Percentiles rank a stretch among this genome's conserved stretches.
phyloP scores from a whole-genome alignment of 768 basidiomycete genomes.

The Chlorophyllum brunneum region DNA sequence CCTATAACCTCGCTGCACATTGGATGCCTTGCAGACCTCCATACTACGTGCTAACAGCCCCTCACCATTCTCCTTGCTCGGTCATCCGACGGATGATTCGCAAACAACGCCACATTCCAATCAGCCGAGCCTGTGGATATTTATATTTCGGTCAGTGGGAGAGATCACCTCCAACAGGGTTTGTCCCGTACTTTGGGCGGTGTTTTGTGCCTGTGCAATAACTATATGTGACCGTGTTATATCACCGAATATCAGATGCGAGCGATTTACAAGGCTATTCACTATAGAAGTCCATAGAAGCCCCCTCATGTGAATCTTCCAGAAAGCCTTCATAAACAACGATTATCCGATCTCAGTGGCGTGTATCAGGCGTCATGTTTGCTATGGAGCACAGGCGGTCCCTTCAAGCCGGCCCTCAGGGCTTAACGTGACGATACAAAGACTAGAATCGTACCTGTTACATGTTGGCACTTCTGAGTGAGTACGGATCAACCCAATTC shows the following conservation, averaged over 20 bases:
- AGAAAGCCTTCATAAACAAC: not conserved
- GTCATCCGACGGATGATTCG: not conserved
- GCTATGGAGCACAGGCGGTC: too few relatives aligned
- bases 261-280: not conserved
- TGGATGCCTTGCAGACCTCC: not conserved
- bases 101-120: constrained; percentile 1
- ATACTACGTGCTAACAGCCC: not conserved
- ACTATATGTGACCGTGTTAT: not conserved
- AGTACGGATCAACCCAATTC: too few relatives aligned
- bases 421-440: not conserved
- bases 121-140: constrained; percentile 1
- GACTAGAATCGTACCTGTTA: too few relatives aligned
- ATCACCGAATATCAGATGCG: constrained; percentile 7
- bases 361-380: too few relatives aligned
- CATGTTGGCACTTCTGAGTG: too few relatives aligned
- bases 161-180: not conserved
- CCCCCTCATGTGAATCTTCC: not conserved
- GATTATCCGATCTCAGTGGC: constrained; percentile 2
- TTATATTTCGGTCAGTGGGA: constrained; percentile 7
- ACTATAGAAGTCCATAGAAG: too few relatives aligned
- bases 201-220: constrained; percentile 7
- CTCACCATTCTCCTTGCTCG: not conserved
- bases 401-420: too few relatives aligned
- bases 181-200: constrained; percentile 3
- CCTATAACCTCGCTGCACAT: not conserved